phyloP scores from a whole-genome alignment of 768 basidiomycete genomes.

The Pleurotus platypus region DNA sequence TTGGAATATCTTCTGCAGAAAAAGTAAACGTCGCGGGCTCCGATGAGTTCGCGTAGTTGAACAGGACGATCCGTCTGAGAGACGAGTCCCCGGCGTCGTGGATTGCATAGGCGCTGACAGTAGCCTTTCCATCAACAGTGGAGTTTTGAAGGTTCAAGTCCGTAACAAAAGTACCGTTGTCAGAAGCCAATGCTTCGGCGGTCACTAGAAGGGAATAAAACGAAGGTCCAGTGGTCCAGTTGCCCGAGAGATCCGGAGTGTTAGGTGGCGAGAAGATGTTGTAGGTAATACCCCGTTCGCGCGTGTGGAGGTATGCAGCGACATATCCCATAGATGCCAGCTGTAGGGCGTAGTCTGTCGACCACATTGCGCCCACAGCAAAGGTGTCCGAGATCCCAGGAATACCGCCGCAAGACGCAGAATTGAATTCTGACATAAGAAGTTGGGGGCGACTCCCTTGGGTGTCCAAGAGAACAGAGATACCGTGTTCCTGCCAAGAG shows the following conservation, averaged over 20 bases:
- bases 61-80: slow-evolving; percentile 39
- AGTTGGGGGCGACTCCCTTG: slow-evolving; percentile 29
- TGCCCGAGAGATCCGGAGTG: slow-evolving; percentile 27
- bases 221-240: slow-evolving; percentile 47
- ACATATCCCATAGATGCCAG: slow-evolving; percentile 45
- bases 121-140: slow-evolving; percentile 28
- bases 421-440: slow-evolving; percentile 54
- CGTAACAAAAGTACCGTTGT: slow-evolving; percentile 38
- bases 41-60: slow-evolving; percentile 47
- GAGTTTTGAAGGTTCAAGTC: slow-evolving; percentile 44
- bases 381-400: slow-evolving; percentile 47
- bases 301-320: slow-evolving; percentile 49
- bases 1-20: slow-evolving; percentile 19
- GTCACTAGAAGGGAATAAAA: slow-evolving; percentile 47
- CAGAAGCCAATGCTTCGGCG: slow-evolving; percentile 38
- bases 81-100: slow-evolving; percentile 48
- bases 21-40: slow-evolving; percentile 35
- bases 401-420: slow-evolving; percentile 50
- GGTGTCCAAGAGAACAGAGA: slow-evolving; percentile 28
- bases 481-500: slow-evolving; percentile 43
- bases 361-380: slow-evolving; percentile 48
- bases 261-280: slow-evolving; percentile 45
- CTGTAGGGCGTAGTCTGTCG: slow-evolving; percentile 49
- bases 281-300: slow-evolving; percentile 50
- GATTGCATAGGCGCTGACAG: slow-evolving; percentile 52